These are phyloP conservation scores for Candida sp. DNA, from an alignment of 1,139 yeast genomes.

Conservation along the genomic window DNA sequence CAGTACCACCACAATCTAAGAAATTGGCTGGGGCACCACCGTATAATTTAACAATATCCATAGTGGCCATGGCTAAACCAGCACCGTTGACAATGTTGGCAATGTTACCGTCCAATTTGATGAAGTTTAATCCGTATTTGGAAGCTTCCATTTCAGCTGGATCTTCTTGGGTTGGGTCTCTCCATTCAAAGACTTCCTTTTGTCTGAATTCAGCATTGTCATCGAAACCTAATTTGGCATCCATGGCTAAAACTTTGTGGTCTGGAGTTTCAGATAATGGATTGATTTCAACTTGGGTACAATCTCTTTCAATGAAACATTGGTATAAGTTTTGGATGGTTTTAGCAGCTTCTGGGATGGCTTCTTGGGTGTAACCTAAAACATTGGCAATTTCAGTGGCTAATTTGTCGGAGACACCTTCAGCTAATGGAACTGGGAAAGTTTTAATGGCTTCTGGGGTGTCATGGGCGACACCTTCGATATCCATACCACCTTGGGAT, in stretches of 20 bases:
- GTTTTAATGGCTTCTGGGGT: slow-evolving; percentile 93
- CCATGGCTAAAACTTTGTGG: slow-evolving; percentile 95
- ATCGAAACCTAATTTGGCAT: slow-evolving; percentile 97
- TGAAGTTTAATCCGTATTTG: slow-evolving; percentile 87
- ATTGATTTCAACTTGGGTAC: slow-evolving; percentile 98
- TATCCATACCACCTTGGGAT: slow-evolving; percentile 99
- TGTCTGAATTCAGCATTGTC: slow-evolving; percentile 97
- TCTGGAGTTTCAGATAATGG: slow-evolving; percentile 94
- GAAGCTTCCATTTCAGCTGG: slow-evolving; percentile 95
- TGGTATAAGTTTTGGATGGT: slow-evolving; percentile 84
- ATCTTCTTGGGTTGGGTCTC: slow-evolving; percentile 97
- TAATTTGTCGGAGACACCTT: slow-evolving; percentile 76
- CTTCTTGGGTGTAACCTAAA: slow-evolving; percentile 78
- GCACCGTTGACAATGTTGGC: slow-evolving; percentile 99
- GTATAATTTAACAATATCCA: slow-evolving; percentile 97
- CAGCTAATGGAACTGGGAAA: slow-evolving; percentile 71
- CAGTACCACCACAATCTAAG: slow-evolving; percentile 99
- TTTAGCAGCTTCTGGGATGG: slow-evolving; percentile 84
- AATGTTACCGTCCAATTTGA: slow-evolving; percentile 96
- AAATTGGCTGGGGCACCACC: slow-evolving; percentile 99
- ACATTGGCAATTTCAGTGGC: slow-evolving; percentile 76
- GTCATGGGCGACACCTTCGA: slow-evolving; percentile 95
- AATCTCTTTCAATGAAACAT: slow-evolving; percentile 86
- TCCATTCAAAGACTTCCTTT: slow-evolving; percentile 91
- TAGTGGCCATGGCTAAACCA: slow-evolving; percentile 99